phyloP scores from a whole-genome alignment of 2,329 filamentous ascomycete genomes.

The Magnaporthiopsis poae region DNA sequence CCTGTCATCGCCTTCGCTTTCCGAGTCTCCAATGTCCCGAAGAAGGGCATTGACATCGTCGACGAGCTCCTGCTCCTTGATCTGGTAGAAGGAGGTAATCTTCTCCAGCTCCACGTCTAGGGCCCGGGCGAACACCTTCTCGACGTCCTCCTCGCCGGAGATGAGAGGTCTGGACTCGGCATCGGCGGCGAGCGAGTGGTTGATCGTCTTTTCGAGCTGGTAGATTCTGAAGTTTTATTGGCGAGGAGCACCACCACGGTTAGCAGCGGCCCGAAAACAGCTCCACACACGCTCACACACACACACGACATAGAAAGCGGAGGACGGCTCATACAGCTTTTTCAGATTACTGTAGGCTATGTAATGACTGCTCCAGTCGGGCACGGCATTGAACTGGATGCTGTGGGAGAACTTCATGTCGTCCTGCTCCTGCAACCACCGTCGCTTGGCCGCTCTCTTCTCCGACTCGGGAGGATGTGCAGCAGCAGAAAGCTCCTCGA shows the following conservation, averaged over 20 bases:
- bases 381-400: conserved; percentile 97
- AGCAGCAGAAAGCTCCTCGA: conserved; percentile 22
- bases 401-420: conserved; percentile 99
- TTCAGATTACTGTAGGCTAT: conserved; percentile 98
- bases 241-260: not conserved
- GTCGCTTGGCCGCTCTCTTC: conserved; percentile 54
- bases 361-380: conserved; percentile 98
- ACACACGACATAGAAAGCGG: not conserved
- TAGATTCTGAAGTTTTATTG: conserved; percentile 59
- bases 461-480: conserved; percentile 10
- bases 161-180: conserved; percentile 80
- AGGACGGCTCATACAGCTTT: conserved; percentile 64
- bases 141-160: conserved; percentile 59
- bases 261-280: not conserved
- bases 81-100: conserved; percentile 78
- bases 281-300: too few species aligned
- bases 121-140: conserved; percentile 69
- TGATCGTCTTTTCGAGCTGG: conserved; percentile 75
- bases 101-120: conserved; percentile 88
- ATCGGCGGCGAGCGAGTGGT: conserved; percentile 57
- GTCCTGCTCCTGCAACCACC: conserved; percentile 61
- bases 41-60: conserved; percentile 71
- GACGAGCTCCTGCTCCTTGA: conserved; percentile 81
- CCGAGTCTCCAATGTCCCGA: conserved; percentile 59
- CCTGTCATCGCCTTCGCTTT: conserved; percentile 44